Conservation (phyloP, 345 rosid species). For the Boechera divaricarpa region DNA sequence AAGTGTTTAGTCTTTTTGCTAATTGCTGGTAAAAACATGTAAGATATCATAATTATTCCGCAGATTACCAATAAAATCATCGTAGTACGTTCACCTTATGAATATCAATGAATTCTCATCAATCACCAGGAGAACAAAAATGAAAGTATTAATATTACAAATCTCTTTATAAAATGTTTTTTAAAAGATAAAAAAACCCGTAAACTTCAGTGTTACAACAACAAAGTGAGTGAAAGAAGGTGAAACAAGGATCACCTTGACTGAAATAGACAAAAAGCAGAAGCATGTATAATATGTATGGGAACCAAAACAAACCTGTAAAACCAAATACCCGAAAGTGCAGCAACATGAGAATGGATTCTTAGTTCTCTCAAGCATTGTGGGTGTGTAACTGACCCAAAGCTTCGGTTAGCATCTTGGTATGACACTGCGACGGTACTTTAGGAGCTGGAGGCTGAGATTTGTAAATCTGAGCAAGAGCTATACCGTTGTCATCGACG, state of each 20-base stretch:
- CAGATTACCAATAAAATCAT: constrained; percentile 1
- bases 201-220: constrained; percentile 24
- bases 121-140: neutral
- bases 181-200: constrained; percentile 4
- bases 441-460: constrained; percentile 82
- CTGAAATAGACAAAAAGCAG: constrained; percentile 17
- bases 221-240: constrained; percentile 22
- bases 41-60: neutral
- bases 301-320: too few relatives aligned
- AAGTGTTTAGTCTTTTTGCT: constrained; percentile 2
- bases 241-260: constrained; percentile 26
- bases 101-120: constrained; percentile 1
- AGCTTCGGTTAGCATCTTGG: constrained; percentile 57
- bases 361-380: constrained; percentile 29
- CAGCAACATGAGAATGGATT: neutral
- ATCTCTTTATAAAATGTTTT: constrained; percentile 5
- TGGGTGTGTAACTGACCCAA: constrained; percentile 53
- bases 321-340: constrained; percentile 31
- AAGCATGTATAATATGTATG: too few relatives aligned
- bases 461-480: constrained; percentile 71
- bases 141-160: neutral
- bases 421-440: constrained; percentile 51
- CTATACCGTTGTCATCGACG: constrained; percentile 56
- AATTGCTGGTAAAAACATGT: neutral
- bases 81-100: neutral